Percentiles rank a stretch among this genome's conserved stretches.
phyloP scores from a whole-genome alignment of 305 asterid species.

The Solanum hybrid region DNA sequence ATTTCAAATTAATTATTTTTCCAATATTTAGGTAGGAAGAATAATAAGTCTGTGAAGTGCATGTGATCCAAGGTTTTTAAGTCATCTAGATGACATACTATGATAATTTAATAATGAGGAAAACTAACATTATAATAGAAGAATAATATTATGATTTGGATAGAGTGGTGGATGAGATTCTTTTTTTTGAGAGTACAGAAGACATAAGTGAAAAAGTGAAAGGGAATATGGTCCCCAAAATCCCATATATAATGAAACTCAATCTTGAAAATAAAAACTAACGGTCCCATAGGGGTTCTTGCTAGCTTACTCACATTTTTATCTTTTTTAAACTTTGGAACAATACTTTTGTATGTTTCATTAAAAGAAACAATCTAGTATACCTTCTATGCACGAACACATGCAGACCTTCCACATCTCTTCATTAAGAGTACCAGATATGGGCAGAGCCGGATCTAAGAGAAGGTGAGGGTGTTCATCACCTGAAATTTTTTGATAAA shows the following conservation, averaged over 20 bases:
- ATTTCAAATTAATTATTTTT: background rate
- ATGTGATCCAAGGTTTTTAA: background rate
- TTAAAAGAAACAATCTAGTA: slow-evolving; percentile 53
- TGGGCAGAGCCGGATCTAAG: background rate
- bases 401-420: background rate
- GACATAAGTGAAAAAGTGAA: background rate
- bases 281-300: background rate
- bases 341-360: slow-evolving; percentile 37
- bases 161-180: background rate
- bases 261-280: background rate
- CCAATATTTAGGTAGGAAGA: background rate
- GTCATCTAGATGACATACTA: background rate
- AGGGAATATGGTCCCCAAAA: slow-evolving; percentile 1
- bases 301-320: background rate
- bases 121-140: background rate
- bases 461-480: background rate
- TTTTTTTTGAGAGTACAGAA: background rate
- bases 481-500: background rate
- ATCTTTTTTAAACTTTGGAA: background rate
- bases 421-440: background rate
- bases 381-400: slow-evolving; percentile 4
- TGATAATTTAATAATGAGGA: background rate
- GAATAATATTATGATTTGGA: background rate
- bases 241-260: background rate
- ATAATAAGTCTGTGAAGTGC: background rate